A percentile compares a stretch with the other conserved stretches of the same genome.
phyloP scores from a whole-genome alignment of 1,284 basidiomycete genomes.

The Ceratobasidium sp. region DNA sequence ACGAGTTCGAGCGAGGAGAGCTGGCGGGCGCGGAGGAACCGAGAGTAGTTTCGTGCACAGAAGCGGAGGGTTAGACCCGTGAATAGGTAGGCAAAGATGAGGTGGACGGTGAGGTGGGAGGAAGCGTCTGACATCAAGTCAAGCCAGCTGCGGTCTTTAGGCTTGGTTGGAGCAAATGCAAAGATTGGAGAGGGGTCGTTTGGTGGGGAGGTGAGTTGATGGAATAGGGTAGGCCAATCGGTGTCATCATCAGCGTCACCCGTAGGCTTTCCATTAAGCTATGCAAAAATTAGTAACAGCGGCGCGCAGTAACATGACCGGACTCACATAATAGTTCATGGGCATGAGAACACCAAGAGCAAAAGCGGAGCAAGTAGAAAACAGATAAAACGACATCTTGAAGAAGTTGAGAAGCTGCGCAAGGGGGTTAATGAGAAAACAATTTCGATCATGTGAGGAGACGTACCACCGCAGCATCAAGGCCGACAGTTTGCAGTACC shows the following conservation, averaged over 20 bases:
- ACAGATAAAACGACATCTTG: constrained; percentile 94
- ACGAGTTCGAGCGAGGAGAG: constrained; percentile 94
- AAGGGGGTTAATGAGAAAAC: constrained; percentile 2
- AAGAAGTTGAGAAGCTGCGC: constrained; percentile 92
- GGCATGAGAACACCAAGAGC: constrained; percentile 88
- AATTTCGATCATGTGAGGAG: constrained; percentile 47
- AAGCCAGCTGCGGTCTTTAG: constrained; percentile 67
- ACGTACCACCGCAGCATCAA: constrained; percentile 92
- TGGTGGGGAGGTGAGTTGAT: constrained; percentile 47
- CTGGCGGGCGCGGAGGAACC: constrained; percentile 93
- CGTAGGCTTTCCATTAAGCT: constrained; percentile 74
- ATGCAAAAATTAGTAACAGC: constrained; percentile 59
- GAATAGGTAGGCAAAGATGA: constrained; percentile 94
- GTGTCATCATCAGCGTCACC: constrained; percentile 69
- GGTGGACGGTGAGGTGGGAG: constrained; percentile 87
- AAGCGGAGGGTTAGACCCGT: constrained; percentile 87
- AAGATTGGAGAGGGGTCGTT: constrained; percentile 29
- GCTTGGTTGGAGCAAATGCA: neutral
- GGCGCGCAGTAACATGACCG: neutral
- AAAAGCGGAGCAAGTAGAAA: constrained; percentile 84
- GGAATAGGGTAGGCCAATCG: constrained; percentile 58
- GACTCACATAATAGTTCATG: constrained; percentile 84
- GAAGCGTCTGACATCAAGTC: constrained; percentile 89
- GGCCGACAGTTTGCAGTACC: constrained; percentile 94
- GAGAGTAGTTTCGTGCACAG: constrained; percentile 89